Conservation (phyloP, 305 asterid species). For the Fraxinus velutina region DNA sequence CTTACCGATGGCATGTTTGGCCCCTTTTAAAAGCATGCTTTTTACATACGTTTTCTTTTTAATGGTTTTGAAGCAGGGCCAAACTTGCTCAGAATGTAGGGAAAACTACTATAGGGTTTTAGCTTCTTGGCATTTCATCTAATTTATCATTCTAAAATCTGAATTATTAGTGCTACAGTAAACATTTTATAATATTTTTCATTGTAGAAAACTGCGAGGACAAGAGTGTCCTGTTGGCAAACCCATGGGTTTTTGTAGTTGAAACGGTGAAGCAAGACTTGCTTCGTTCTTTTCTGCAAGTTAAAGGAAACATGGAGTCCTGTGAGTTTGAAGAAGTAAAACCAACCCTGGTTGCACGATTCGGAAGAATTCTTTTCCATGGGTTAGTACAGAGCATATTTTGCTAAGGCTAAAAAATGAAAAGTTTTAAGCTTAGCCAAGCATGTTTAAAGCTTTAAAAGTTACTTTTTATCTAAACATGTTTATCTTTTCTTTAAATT, state of each 20-base stretch:
- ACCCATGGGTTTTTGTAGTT: slow-evolving; percentile 37
- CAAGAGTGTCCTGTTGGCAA: slow-evolving; percentile 18
- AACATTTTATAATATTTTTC: neutral
- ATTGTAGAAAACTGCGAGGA: slow-evolving; percentile 28
- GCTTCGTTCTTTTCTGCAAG: slow-evolving; percentile 33
- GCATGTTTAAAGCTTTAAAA: neutral
- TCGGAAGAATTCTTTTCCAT: slow-evolving; percentile 44
- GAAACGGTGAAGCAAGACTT: slow-evolving; percentile 41
- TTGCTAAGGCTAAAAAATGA: neutral
- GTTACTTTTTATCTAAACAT: neutral
- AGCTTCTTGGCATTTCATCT: neutral
- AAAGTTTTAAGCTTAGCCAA: neutral
- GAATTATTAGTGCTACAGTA: neutral
- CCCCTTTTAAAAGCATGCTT: neutral
- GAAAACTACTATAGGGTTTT: neutral
- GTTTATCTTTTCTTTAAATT: neutral
- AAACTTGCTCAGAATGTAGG: neutral
- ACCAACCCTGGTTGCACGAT: slow-evolving; percentile 37
- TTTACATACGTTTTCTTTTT: neutral
- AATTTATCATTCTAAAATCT: neutral
- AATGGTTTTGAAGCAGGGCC: neutral
- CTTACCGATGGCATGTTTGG: neutral
- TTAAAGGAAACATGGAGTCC: slow-evolving; percentile 29
- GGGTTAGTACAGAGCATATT: slow-evolving; percentile 35
- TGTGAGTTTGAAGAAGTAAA: slow-evolving; percentile 25